These are phyloP conservation scores for Pilaira anomala DNA, from an alignment of 192 early-diverging fungal species.

Conservation along the genomic window DNA sequence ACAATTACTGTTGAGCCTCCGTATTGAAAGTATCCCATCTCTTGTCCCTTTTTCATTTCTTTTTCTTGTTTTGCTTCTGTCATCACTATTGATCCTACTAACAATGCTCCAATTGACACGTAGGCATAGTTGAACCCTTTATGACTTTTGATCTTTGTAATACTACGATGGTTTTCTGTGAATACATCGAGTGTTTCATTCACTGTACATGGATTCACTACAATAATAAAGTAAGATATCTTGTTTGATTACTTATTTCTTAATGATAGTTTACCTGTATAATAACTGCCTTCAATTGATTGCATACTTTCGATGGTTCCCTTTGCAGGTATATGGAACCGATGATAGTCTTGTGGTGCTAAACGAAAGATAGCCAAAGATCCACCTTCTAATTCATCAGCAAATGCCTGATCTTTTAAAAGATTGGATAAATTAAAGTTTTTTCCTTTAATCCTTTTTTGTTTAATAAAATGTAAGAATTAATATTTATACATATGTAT, in stretches of 20 bases:
- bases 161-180: slow-evolving; percentile 63
- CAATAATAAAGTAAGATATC: neutral
- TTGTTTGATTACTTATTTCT: too few species aligned
- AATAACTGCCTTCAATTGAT: slow-evolving; percentile 61
- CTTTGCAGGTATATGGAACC: slow-evolving; percentile 61
- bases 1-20: slow-evolving; percentile 70
- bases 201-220: slow-evolving; percentile 70
- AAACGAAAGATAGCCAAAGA: slow-evolving; percentile 67
- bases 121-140: slow-evolving; percentile 52
- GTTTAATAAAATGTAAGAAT: neutral
- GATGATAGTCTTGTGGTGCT: slow-evolving; percentile 81
- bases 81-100: slow-evolving; percentile 65
- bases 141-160: slow-evolving; percentile 50
- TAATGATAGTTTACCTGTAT: slow-evolving; percentile 50
- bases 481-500: too few species aligned
- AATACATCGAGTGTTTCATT: slow-evolving; percentile 64
- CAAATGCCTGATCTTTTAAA: slow-evolving; percentile 47
- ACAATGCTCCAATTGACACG: slow-evolving; percentile 67
- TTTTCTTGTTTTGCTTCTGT: slow-evolving; percentile 45
- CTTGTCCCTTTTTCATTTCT: slow-evolving; percentile 59
- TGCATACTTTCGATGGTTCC: slow-evolving; percentile 45
- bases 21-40: slow-evolving; percentile 76
- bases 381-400: slow-evolving; percentile 51
- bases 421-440: slow-evolving; percentile 58
- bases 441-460: slow-evolving; percentile 61